These are phyloP conservation scores for Withania somnifera DNA, from an alignment of 305 asterid genomes.

Conservation along the genomic window DNA sequence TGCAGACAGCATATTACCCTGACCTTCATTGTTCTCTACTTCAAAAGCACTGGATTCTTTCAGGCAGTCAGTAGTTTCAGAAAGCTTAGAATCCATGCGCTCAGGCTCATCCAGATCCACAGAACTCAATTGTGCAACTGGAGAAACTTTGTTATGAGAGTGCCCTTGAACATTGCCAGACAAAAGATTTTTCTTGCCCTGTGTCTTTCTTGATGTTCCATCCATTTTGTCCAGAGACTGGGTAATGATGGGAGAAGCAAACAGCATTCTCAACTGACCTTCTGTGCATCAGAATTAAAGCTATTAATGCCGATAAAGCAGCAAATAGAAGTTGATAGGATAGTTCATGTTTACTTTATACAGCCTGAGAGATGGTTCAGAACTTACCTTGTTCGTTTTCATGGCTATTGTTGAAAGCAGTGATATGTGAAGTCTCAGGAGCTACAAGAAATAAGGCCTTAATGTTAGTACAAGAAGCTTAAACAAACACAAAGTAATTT, in stretches of 20 bases:
- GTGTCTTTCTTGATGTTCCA: neutral
- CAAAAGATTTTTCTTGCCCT: neutral
- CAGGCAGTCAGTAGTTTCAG: neutral
- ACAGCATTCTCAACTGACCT: neutral
- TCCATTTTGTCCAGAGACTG: neutral
- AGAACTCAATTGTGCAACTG: neutral
- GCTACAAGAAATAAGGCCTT: neutral
- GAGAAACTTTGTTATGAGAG: neutral
- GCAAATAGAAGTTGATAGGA: neutral
- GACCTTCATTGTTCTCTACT: constrained; percentile 4
- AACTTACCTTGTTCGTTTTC: constrained; percentile 1
- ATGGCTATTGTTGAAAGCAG: neutral
- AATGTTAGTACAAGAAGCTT: neutral
- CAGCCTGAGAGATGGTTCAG: neutral
- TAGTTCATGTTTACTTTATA: neutral
- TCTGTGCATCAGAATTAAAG: neutral
- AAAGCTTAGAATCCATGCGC: neutral
- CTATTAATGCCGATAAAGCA: neutral
- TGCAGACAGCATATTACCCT: constrained; percentile 18
- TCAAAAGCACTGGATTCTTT: neutral
- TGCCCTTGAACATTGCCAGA: neutral
- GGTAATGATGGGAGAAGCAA: neutral
- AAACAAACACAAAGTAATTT: neutral
- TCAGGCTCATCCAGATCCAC: neutral
- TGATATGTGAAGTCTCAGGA: neutral